Percentiles rank a stretch among this genome's conserved stretches.
Evolutionary conservation across 2,329 filamentous ascomycete genomes (phyloP).

Genomic region (Coniochaeta sp.): DNA sequence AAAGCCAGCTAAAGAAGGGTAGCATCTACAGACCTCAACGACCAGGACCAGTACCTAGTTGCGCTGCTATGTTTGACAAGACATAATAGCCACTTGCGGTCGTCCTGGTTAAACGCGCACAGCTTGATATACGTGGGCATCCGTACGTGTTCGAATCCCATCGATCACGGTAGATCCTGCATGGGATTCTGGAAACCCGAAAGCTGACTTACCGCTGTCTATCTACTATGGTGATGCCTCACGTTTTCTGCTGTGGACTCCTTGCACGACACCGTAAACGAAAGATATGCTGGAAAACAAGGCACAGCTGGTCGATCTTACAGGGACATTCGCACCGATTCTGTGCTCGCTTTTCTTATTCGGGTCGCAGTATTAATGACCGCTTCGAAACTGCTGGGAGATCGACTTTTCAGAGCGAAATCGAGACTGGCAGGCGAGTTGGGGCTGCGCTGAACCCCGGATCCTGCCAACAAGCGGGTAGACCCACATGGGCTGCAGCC

Average conservation of each 20-base stretch:
- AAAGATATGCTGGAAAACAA: not conserved
- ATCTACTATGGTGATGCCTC: not conserved
- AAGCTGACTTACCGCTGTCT: not conserved
- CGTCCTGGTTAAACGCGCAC: not conserved
- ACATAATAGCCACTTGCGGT: not conserved
- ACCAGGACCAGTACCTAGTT: too few species aligned
- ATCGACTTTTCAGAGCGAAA: not conserved
- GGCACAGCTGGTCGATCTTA: not conserved
- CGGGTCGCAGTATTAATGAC: not conserved
- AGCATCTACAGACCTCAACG: too few species aligned
- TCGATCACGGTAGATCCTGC: not conserved
- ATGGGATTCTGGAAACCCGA: not conserved
- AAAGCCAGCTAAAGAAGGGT: too few species aligned
- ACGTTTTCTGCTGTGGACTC: not conserved
- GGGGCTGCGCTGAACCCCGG: not conserved
- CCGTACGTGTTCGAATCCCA: not conserved
- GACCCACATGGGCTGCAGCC: not conserved
- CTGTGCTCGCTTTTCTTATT: not conserved
- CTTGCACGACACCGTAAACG: too few species aligned
- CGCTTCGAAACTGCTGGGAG: not conserved
- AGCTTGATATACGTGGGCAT: too few species aligned
- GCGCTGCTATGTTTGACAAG: too few species aligned
- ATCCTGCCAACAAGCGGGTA: constrained; percentile 1
- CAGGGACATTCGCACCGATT: not conserved
- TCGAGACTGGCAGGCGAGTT: not conserved